These are phyloP conservation scores for Candida lessepsii DNA, from an alignment of 805 yeast genomes.

Conservation along the genomic window DNA sequence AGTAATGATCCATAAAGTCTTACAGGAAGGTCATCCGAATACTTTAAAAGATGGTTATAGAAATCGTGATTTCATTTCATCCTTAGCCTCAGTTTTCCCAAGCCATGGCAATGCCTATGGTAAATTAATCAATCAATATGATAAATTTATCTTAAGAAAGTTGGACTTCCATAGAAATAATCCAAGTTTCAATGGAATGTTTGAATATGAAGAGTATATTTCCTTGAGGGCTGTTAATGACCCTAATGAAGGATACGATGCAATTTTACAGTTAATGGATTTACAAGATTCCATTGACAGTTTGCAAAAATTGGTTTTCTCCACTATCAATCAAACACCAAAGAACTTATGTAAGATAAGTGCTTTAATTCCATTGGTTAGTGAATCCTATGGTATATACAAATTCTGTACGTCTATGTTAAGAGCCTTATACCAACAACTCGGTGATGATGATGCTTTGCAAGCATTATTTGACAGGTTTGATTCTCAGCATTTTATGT, in stretches of 20 bases:
- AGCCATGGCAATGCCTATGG: constrained; percentile 55
- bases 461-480: constrained; percentile 72
- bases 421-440: constrained; percentile 76
- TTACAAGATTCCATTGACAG: constrained; percentile 83
- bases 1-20: constrained; percentile 81
- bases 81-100: constrained; percentile 59
- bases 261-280: constrained; percentile 79
- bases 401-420: constrained; percentile 88
- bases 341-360: constrained; percentile 75
- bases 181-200: constrained; percentile 89
- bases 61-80: constrained; percentile 74
- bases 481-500: constrained; percentile 64
- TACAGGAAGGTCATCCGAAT: constrained; percentile 97
- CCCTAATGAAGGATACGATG: constrained; percentile 94
- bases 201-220: constrained; percentile 93
- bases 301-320: constrained; percentile 71
- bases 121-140: constrained; percentile 74
- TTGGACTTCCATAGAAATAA: constrained; percentile 81
- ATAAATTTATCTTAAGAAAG: constrained; percentile 64
- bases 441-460: constrained; percentile 73
- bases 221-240: constrained; percentile 84
- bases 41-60: constrained; percentile 76
- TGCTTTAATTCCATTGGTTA: constrained; percentile 84
- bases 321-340: constrained; percentile 61
- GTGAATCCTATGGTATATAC: constrained; percentile 91